A percentile compares a stretch with the other conserved stretches of the same genome.
Conservation (phyloP, 1,284 basidiomycete species). For the Veloporphyrellus conicus region DNA sequence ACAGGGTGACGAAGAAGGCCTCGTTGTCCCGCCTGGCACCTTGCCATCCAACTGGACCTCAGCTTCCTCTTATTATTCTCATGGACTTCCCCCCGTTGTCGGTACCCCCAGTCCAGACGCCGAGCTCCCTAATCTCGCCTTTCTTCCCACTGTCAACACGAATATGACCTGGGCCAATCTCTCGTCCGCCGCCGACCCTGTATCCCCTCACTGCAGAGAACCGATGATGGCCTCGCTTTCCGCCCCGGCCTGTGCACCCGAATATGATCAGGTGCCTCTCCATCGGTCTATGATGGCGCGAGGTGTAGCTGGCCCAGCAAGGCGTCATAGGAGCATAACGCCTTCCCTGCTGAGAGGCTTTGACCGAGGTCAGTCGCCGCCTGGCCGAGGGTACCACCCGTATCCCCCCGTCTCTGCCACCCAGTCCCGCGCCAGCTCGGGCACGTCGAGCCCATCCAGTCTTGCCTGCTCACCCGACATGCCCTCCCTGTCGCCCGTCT, state of each 20-base stretch:
- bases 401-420: slow-evolving; percentile 20
- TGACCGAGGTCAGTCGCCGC: slow-evolving; percentile 27
- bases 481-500: slow-evolving; percentile 23
- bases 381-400: slow-evolving; percentile 30
- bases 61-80: slow-evolving; percentile 24
- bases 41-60: slow-evolving; percentile 17
- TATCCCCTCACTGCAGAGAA: slow-evolving; percentile 35
- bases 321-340: slow-evolving; percentile 71
- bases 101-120: slow-evolving; percentile 20
- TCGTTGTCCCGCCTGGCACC: slow-evolving; percentile 34
- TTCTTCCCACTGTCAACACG: slow-evolving; percentile 24
- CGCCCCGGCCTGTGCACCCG: slow-evolving; percentile 62
- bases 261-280: slow-evolving; percentile 45
- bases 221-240: slow-evolving; percentile 49
- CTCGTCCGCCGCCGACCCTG: slow-evolving; percentile 33
- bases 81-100: slow-evolving; percentile 10
- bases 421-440: slow-evolving; percentile 29
- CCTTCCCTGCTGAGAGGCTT: slow-evolving; percentile 50
- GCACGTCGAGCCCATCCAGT: slow-evolving; percentile 30
- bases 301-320: slow-evolving; percentile 51
- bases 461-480: slow-evolving; percentile 30
- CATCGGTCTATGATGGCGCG: slow-evolving; percentile 26
- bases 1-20: slow-evolving; percentile 57
- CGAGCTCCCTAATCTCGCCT: slow-evolving; percentile 24
- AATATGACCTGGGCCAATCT: slow-evolving; percentile 28